Conservation (phyloP, 805 yeast genomes). For the Ogataea neopini region DNA sequence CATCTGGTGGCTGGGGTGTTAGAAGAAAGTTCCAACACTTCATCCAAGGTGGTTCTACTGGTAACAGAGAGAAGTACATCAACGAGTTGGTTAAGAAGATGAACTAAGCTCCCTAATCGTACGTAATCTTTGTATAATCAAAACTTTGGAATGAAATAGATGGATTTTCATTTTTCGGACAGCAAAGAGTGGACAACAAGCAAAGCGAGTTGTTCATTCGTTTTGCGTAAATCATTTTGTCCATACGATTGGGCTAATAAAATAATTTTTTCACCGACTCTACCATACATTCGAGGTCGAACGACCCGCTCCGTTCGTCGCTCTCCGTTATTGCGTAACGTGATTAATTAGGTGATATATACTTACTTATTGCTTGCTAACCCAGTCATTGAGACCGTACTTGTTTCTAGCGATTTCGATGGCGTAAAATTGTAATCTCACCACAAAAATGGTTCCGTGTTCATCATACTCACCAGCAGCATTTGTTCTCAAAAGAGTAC, state of each 20-base stretch:
- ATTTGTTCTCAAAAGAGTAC: constrained; percentile 83
- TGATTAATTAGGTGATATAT: not conserved
- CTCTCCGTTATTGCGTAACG: not conserved
- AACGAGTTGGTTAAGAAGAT: constrained; percentile 91
- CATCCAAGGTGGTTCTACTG: constrained; percentile 97
- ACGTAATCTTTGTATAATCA: constrained; percentile 9
- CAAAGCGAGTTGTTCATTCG: not conserved
- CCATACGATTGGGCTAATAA: not conserved
- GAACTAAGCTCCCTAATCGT: constrained; percentile 56
- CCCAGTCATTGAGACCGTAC: constrained; percentile 91
- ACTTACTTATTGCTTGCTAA: constrained; percentile 36
- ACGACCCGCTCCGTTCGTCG: too few relatives aligned
- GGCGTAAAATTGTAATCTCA: constrained; percentile 93
- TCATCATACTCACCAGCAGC: constrained; percentile 75
- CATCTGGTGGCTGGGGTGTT: constrained; percentile 97
- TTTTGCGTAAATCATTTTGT: too few relatives aligned
- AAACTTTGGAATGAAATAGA: constrained; percentile 11
- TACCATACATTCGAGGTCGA: too few relatives aligned
- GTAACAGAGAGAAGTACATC: constrained; percentile 97
- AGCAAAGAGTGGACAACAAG: not conserved
- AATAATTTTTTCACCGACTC: not conserved
- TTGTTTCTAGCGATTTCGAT: constrained; percentile 93
- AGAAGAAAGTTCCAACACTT: constrained; percentile 96
- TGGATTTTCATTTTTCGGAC: constrained; percentile 7
- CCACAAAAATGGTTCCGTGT: constrained; percentile 82